These are phyloP conservation scores for Monilinia polystroma DNA, from an alignment of 2,329 filamentous ascomycete species.

Conservation along the genomic window DNA sequence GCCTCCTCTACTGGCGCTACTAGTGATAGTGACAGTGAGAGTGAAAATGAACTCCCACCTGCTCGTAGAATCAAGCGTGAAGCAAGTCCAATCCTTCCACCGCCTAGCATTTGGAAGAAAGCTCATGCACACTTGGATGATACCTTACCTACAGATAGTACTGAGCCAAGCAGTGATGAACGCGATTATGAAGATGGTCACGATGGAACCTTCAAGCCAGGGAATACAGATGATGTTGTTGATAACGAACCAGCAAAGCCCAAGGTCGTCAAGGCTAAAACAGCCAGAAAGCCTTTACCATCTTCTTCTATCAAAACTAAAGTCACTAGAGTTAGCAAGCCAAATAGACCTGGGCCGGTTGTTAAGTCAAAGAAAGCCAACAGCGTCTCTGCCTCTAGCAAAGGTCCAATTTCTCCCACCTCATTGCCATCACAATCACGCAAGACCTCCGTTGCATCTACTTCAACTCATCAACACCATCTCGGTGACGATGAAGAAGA, in stretches of 20 bases:
- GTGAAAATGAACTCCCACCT: slow-evolving; percentile 61
- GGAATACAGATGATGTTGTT: slow-evolving; percentile 31
- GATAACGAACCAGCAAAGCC: slow-evolving; percentile 35
- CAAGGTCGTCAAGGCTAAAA: slow-evolving; percentile 46
- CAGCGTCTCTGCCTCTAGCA: slow-evolving; percentile 34
- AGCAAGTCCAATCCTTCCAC: slow-evolving; percentile 52
- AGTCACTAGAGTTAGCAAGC: slow-evolving; percentile 47
- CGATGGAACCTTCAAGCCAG: slow-evolving; percentile 40
- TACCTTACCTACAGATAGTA: slow-evolving; percentile 56
- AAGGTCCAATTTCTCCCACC: slow-evolving; percentile 58
- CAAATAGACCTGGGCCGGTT: slow-evolving; percentile 38
- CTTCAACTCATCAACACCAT: slow-evolving; percentile 60
- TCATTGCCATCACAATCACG: slow-evolving; percentile 70
- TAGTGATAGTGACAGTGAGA: slow-evolving; percentile 71
- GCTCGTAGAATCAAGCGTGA: slow-evolving; percentile 58
- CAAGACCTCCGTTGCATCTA: slow-evolving; percentile 72
- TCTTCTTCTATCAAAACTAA: slow-evolving; percentile 48
- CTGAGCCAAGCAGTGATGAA: slow-evolving; percentile 61
- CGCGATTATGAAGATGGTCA: slow-evolving; percentile 51
- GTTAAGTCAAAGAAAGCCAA: slow-evolving; percentile 53
- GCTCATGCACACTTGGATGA: slow-evolving; percentile 51
- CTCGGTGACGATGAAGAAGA: slow-evolving; percentile 77
- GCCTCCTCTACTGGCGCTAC: slow-evolving; percentile 83
- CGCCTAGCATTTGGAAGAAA: slow-evolving; percentile 45
- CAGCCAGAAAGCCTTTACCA: slow-evolving; percentile 45